Conservation (phyloP, 1,284 basidiomycete genomes). For the Neonothopanus nambi region DNA sequence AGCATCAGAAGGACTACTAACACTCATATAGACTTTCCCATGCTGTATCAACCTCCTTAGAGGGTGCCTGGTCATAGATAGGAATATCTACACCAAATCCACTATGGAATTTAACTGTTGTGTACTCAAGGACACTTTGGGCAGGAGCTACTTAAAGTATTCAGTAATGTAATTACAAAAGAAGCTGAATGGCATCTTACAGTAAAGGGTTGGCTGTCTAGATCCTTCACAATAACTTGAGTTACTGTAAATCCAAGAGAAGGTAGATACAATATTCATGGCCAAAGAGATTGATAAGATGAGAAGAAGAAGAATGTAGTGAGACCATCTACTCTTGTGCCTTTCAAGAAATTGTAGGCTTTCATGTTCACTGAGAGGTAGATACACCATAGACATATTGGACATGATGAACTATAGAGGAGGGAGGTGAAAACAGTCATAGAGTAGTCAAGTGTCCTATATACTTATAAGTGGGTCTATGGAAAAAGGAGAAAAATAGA, state of each 20-base stretch:
- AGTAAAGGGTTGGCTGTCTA: constrained; percentile 3
- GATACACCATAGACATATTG: constrained; percentile 1
- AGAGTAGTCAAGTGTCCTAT: background rate
- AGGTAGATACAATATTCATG: background rate
- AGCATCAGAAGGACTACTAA: constrained; percentile 3
- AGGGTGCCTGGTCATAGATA: constrained; percentile 23
- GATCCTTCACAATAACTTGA: too few relatives aligned
- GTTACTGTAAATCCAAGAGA: too few relatives aligned
- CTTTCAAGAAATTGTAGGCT: background rate
- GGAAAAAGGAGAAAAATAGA: too few relatives aligned
- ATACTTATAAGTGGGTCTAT: background rate
- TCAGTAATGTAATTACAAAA: background rate
- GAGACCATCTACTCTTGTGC: background rate
- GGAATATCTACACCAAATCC: constrained; percentile 22
- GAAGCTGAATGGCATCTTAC: background rate
- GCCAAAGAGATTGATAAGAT: background rate
- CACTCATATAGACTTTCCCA: constrained; percentile 25
- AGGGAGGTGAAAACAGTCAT: background rate
- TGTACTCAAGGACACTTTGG: constrained; percentile 22
- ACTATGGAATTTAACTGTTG: constrained; percentile 24
- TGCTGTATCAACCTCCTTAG: constrained; percentile 23
- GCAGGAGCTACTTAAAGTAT: constrained; percentile 19
- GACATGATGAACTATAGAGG: background rate
- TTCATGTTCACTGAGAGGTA: constrained; percentile 5
- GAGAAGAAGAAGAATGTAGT: background rate